Conservation (phyloP, 345 rosid species). For the Populus euphratica region DNA sequence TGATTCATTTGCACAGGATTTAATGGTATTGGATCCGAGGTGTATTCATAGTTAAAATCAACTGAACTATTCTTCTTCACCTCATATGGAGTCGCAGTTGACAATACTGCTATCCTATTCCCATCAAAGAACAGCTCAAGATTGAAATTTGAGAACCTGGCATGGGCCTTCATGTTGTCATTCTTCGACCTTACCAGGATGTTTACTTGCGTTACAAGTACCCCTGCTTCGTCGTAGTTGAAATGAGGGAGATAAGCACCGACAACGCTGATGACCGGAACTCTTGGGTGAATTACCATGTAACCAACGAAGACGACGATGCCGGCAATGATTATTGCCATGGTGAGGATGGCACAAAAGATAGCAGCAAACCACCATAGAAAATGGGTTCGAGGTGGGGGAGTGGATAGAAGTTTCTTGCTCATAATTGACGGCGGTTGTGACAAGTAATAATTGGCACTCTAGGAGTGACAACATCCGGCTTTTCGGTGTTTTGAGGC, state of each 20-base stretch:
- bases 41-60: slow-evolving; percentile 42
- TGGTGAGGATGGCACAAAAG: slow-evolving; percentile 57
- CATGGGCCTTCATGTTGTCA: slow-evolving; percentile 65
- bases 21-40: slow-evolving; percentile 62
- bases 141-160: slow-evolving; percentile 42
- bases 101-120: slow-evolving; percentile 39
- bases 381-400: slow-evolving; percentile 40
- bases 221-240: slow-evolving; percentile 37
- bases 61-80: slow-evolving; percentile 50
- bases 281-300: slow-evolving; percentile 66
- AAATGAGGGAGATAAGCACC: slow-evolving; percentile 53
- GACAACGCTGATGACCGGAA: slow-evolving; percentile 61
- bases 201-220: slow-evolving; percentile 56
- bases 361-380: slow-evolving; percentile 72
- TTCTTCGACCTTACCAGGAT: slow-evolving; percentile 55
- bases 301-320: slow-evolving; percentile 63
- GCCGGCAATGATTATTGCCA: slow-evolving; percentile 63
- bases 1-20: slow-evolving; percentile 34
- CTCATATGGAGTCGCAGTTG: slow-evolving; percentile 43
- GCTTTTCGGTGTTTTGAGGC: not conserved
- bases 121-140: slow-evolving; percentile 48
- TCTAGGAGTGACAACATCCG: not conserved
- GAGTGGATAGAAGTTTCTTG: not conserved
- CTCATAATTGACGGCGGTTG: not conserved
- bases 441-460: not conserved